phyloP scores from a whole-genome alignment of 768 basidiomycete species.

The Strobilomyces confusus region DNA sequence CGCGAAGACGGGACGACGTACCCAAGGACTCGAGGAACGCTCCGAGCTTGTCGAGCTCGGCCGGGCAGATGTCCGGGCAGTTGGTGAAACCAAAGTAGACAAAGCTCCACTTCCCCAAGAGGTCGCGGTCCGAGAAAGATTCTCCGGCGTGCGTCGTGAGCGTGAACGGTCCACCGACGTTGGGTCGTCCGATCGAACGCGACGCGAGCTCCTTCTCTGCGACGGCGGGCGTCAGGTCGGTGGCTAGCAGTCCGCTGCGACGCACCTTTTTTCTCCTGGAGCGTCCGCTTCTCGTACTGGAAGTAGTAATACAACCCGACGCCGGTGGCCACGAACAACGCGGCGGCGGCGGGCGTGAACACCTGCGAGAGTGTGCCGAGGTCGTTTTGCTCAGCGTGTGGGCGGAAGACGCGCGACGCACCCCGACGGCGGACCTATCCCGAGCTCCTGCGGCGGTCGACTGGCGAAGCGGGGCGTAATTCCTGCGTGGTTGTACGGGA shows the following conservation, averaged over 20 bases:
- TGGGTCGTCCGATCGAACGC: slow-evolving; percentile 76
- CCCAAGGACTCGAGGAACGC: slow-evolving; percentile 68
- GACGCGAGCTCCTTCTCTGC: slow-evolving; percentile 72
- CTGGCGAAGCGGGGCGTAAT: slow-evolving; percentile 20
- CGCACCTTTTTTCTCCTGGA: slow-evolving; percentile 74
- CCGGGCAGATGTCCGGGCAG: slow-evolving; percentile 98
- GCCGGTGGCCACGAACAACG: slow-evolving; percentile 79
- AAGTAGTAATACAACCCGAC: slow-evolving; percentile 86
- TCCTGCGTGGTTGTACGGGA: slow-evolving; percentile 5
- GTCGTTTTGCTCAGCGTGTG: neutral
- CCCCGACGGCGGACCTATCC: slow-evolving; percentile 35
- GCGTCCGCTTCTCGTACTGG: slow-evolving; percentile 74
- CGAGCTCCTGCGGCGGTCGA: slow-evolving; percentile 24
- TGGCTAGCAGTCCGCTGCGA: slow-evolving; percentile 2
- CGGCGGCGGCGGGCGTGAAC: slow-evolving; percentile 86
- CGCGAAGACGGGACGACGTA: slow-evolving; percentile 32
- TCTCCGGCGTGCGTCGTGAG: slow-evolving; percentile 63
- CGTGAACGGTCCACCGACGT: slow-evolving; percentile 88
- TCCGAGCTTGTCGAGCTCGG: slow-evolving; percentile 94
- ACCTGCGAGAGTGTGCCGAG: slow-evolving; percentile 47
- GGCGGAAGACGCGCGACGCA: slow-evolving; percentile 11
- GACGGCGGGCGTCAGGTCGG: neutral
- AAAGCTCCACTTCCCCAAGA: slow-evolving; percentile 88
- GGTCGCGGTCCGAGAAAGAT: slow-evolving; percentile 76
- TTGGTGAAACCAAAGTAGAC: slow-evolving; percentile 99